Conservation (phyloP, 257 asterid genomes). For the Vinca minor region DNA sequence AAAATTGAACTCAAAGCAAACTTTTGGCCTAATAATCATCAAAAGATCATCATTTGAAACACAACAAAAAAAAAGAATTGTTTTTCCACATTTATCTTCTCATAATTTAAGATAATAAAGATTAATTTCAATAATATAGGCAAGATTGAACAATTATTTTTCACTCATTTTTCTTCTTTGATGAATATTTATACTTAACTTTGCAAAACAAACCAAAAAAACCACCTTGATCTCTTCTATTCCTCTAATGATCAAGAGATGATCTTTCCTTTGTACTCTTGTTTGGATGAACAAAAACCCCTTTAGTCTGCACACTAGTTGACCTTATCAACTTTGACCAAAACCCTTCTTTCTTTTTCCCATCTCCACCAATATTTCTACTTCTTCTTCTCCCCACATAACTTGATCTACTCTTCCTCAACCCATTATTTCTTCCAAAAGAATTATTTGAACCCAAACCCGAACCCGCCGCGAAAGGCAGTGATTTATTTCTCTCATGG, state of each 20-base stretch:
- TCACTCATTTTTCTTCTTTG: background rate
- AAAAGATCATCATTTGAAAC: too few species aligned
- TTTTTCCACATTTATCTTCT: too few species aligned
- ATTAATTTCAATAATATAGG: too few species aligned
- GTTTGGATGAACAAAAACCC: slow-evolving; percentile 10
- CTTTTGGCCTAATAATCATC: too few species aligned
- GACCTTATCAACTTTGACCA: slow-evolving; percentile 36
- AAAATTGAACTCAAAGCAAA: too few species aligned
- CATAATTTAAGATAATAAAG: too few species aligned
- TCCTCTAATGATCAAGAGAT: background rate
- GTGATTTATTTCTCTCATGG: slow-evolving; percentile 36
- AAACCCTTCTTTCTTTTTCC: slow-evolving; percentile 52
- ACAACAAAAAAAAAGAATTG: too few species aligned
- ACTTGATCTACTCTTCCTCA: slow-evolving; percentile 55
- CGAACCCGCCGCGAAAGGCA: too few species aligned
- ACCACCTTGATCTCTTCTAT: background rate
- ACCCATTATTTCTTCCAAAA: slow-evolving; percentile 14
- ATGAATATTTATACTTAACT: slow-evolving; percentile 1
- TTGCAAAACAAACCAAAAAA: too few species aligned
- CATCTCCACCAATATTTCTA: slow-evolving; percentile 6
- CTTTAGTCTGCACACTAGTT: slow-evolving; percentile 15
- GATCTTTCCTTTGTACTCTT: slow-evolving; percentile 9
- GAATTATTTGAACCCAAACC: slow-evolving; percentile 17
- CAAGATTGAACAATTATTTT: too few species aligned
- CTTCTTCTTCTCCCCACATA: slow-evolving; percentile 29